Conservation (phyloP, 2,329 filamentous ascomycete species). For the Alternaria novae-zelandiae region DNA sequence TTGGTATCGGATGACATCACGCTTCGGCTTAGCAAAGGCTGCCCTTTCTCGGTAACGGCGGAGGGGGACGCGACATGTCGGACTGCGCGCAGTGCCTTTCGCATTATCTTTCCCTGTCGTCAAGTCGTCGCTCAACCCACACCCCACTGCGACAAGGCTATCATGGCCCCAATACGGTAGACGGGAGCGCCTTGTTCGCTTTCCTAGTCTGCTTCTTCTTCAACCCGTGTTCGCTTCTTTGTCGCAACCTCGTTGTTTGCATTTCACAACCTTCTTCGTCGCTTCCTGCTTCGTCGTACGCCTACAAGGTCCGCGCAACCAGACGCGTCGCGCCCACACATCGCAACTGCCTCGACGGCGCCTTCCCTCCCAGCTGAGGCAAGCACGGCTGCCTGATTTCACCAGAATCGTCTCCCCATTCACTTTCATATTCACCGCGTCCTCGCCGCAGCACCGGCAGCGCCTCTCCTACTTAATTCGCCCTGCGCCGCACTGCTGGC, state of each 20-base stretch:
- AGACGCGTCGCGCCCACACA: slow-evolving; percentile 11
- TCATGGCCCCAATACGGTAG: slow-evolving; percentile 5
- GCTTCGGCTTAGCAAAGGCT: slow-evolving; percentile 4
- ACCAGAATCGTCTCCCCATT: slow-evolving; percentile 1
- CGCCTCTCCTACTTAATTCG: background rate
- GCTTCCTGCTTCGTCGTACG: background rate
- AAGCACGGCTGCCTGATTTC: slow-evolving; percentile 8
- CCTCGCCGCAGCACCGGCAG: background rate
- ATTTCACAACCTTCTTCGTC: background rate
- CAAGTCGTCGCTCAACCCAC: slow-evolving; percentile 4
- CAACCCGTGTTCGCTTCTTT: background rate
- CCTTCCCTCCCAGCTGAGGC: slow-evolving; percentile 1
- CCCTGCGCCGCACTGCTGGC: background rate
- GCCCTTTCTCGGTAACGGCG: slow-evolving; percentile 23
- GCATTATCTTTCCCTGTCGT: slow-evolving; percentile 1
- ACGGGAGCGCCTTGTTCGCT: slow-evolving; percentile 3
- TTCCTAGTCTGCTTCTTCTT: background rate
- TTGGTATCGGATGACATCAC: slow-evolving; percentile 13
- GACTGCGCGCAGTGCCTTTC: background rate
- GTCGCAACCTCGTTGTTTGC: background rate
- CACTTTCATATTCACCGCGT: slow-evolving; percentile 2
- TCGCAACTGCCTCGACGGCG: slow-evolving; percentile 10
- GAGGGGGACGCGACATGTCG: slow-evolving; percentile 8
- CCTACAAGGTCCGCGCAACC: slow-evolving; percentile 4
- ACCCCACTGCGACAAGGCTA: slow-evolving; percentile 12